Evolutionary conservation across 257 asterid species (phyloP).

Genomic region (Solanum dulcamara): DNA sequence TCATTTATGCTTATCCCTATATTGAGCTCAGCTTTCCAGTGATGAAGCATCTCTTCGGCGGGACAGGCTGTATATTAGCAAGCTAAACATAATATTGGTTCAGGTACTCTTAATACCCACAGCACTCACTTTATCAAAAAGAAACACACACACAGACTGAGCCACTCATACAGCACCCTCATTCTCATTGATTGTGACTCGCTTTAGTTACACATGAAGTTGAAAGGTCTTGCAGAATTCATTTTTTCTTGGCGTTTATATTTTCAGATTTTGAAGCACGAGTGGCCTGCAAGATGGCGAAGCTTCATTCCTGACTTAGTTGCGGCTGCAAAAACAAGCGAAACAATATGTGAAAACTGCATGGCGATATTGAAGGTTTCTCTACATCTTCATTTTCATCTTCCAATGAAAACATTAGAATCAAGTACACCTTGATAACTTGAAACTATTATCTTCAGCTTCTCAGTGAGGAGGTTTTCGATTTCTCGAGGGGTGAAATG

Average conservation of each 20-base stretch:
- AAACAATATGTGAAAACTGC: constrained; percentile 97
- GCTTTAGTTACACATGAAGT: background rate
- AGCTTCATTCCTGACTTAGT: constrained; percentile 94
- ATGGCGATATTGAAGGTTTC: constrained; percentile 85
- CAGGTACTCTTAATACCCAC: constrained; percentile 45
- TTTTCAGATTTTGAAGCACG: constrained; percentile 90
- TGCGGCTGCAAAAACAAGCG: constrained; percentile 94
- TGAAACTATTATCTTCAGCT: constrained; percentile 40
- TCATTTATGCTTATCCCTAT: background rate
- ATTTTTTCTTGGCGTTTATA: background rate
- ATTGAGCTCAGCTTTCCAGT: constrained; percentile 60
- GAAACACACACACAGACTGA: background rate
- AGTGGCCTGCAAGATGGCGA: constrained; percentile 94
- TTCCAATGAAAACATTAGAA: background rate
- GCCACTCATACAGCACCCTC: background rate
- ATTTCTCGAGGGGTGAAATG: constrained; percentile 99
- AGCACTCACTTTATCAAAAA: background rate
- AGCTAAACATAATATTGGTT: constrained; percentile 78
- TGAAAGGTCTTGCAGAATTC: background rate
- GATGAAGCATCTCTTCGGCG: constrained; percentile 86
- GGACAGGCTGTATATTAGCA: constrained; percentile 83
- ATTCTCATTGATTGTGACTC: background rate
- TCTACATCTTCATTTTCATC: background rate
- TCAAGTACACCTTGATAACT: constrained; percentile 4
- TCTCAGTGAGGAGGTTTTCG: constrained; percentile 98